These are phyloP conservation scores for Tricholoma saponaceum DNA, from an alignment of 768 basidiomycete species.

Conservation along the genomic window DNA sequence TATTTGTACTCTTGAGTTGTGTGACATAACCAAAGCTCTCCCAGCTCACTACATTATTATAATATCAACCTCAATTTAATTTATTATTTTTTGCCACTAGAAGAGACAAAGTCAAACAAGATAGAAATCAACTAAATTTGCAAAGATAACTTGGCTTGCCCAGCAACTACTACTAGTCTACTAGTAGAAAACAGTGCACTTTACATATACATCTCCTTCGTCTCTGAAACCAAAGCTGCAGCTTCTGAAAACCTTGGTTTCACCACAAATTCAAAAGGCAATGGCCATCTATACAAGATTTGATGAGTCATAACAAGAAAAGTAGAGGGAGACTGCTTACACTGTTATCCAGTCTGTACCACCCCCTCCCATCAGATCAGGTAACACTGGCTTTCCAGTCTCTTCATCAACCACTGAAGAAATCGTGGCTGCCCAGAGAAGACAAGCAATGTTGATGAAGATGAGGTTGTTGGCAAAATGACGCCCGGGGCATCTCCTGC, in stretches of 20 bases:
- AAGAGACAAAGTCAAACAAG: no score
- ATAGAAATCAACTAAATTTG: no score
- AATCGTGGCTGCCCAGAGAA: not conserved
- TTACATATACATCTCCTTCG: not conserved
- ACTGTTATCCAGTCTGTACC: not conserved
- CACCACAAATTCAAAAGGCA: not conserved
- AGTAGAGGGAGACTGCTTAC: not conserved
- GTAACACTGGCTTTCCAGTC: not conserved
- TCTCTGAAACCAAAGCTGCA: not conserved
- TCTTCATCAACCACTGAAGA: not conserved
- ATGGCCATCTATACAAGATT: not conserved
- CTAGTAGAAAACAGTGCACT: not conserved
- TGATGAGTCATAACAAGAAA: not conserved
- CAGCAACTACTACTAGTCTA: no score
- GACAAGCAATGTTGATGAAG: not conserved
- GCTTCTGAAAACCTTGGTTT: not conserved
- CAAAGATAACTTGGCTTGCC: no score
- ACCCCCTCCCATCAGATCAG: not conserved
- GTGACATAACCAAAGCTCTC: no score
- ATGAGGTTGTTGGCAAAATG: not conserved
- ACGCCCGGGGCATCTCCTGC: not conserved
- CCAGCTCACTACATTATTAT: no score
- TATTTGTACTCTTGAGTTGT: no score
- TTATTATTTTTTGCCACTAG: no score
- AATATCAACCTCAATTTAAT: no score